Evolutionary conservation across 768 basidiomycete genomes (phyloP).

Genomic region (Serendipita vermifera): DNA sequence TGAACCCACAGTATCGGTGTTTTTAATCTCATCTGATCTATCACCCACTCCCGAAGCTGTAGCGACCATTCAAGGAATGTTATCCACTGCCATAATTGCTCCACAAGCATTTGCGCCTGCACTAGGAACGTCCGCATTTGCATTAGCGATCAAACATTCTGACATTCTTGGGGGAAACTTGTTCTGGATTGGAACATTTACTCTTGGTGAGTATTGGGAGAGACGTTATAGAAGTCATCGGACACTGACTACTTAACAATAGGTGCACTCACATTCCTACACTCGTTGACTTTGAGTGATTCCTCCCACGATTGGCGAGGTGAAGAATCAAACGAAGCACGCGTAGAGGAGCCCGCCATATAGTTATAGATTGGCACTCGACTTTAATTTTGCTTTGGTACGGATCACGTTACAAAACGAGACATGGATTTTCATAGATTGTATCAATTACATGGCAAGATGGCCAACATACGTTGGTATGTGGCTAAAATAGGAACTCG

Average conservation of each 20-base stretch:
- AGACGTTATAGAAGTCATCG: too few species aligned
- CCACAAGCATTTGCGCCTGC: neutral
- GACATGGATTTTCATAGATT: too few species aligned
- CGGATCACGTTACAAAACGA: too few species aligned
- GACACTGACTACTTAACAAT: neutral
- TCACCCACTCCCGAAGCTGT: neutral
- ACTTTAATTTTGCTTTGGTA: too few species aligned
- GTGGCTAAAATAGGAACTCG: too few species aligned
- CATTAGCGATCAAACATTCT: neutral
- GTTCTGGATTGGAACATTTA: neutral
- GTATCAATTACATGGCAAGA: too few species aligned
- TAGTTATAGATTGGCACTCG: too few species aligned
- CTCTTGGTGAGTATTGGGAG: neutral
- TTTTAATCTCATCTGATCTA: neutral
- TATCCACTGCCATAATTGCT: neutral
- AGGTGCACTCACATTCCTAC: neutral
- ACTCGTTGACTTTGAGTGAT: neutral
- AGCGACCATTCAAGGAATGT: neutral
- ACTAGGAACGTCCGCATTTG: neutral
- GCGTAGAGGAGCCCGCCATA: too few species aligned
- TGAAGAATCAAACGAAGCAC: too few species aligned
- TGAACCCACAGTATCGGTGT: neutral
- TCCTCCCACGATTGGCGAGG: neutral
- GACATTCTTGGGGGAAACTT: neutral
- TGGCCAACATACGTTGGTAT: too few species aligned